phyloP scores from a whole-genome alignment of 768 basidiomycete species.

The Lactifluus echinatus region DNA sequence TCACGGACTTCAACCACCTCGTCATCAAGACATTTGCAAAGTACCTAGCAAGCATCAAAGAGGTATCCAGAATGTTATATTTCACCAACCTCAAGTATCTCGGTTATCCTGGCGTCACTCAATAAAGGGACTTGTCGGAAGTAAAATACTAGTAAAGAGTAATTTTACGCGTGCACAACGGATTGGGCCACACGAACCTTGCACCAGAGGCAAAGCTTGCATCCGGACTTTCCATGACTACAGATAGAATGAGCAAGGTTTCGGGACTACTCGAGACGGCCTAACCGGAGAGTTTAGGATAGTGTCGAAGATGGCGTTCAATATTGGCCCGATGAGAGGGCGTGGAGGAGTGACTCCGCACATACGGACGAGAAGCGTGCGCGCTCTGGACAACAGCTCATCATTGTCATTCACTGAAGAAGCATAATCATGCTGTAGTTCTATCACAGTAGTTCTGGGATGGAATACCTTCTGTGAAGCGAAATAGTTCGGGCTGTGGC shows the following conservation, averaged over 20 bases:
- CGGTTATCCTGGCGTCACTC: slow-evolving; percentile 61
- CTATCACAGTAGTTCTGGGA: not conserved
- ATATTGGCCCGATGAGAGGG: slow-evolving; percentile 54
- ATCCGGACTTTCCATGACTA: slow-evolving; percentile 85
- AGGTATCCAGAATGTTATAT: not conserved
- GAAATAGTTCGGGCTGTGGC: slow-evolving; percentile 61
- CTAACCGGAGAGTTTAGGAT: slow-evolving; percentile 69
- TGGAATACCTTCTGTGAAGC: slow-evolving; percentile 55
- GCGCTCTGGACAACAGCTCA: slow-evolving; percentile 57
- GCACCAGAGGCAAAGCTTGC: slow-evolving; percentile 78
- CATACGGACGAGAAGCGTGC: slow-evolving; percentile 69
- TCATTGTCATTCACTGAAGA: slow-evolving; percentile 60
- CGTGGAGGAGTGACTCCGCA: slow-evolving; percentile 77
- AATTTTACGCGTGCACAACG: not conserved
- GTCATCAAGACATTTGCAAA: slow-evolving; percentile 76
- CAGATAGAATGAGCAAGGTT: slow-evolving; percentile 5
- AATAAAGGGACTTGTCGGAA: slow-evolving; percentile 85
- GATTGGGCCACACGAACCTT: slow-evolving; percentile 37
- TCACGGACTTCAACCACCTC: slow-evolving; percentile 86
- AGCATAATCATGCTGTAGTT: not conserved
- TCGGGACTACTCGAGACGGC: not conserved
- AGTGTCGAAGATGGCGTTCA: slow-evolving; percentile 66
- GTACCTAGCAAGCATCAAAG: slow-evolving; percentile 37
- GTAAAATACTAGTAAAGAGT: slow-evolving; percentile 54
- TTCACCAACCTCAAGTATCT: slow-evolving; percentile 64